Evolutionary conservation across 2,329 filamentous ascomycete species (phyloP).

Genomic region (Diaporthe australafricana): DNA sequence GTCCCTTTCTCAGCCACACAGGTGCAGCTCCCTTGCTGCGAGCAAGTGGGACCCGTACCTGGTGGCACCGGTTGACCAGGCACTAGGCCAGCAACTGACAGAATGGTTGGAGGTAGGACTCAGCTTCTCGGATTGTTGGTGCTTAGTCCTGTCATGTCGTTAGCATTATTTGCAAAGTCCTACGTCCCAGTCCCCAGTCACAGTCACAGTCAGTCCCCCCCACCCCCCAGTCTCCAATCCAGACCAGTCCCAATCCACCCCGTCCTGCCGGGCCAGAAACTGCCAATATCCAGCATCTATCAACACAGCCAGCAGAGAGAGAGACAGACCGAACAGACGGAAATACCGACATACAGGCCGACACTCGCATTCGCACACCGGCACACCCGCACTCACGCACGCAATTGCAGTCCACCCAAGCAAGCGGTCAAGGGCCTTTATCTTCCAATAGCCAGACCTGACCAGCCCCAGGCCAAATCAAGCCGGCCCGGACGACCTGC

Average conservation of each 20-base stretch:
- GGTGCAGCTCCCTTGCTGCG: slow-evolving; percentile 12
- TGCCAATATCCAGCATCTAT: slow-evolving; percentile 16
- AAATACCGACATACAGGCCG: neutral
- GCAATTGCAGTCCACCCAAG: slow-evolving; percentile 6
- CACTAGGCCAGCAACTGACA: neutral
- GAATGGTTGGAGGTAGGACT: slow-evolving; percentile 28
- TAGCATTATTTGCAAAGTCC: slow-evolving; percentile 27
- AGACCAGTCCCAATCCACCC: neutral
- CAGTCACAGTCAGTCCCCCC: neutral
- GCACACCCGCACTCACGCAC: neutral
- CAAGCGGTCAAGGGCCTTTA: slow-evolving; percentile 16
- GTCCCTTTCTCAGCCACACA: slow-evolving; percentile 30
- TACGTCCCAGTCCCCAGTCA: slow-evolving; percentile 13
- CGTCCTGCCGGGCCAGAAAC: slow-evolving; percentile 9
- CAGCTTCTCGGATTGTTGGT: slow-evolving; percentile 29
- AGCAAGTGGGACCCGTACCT: slow-evolving; percentile 1
- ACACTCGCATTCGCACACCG: neutral
- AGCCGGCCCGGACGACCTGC: slow-evolving; percentile 13
- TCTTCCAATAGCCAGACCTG: neutral
- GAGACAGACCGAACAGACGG: neutral
- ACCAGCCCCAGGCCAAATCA: neutral
- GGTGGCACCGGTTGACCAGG: neutral
- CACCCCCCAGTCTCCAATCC: neutral
- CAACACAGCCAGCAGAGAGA: slow-evolving; percentile 5
- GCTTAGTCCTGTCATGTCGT: slow-evolving; percentile 15